These are phyloP conservation scores for Teratosphaeria gauchensis DNA, from an alignment of 2,329 filamentous ascomycete genomes.

Conservation along the genomic window DNA sequence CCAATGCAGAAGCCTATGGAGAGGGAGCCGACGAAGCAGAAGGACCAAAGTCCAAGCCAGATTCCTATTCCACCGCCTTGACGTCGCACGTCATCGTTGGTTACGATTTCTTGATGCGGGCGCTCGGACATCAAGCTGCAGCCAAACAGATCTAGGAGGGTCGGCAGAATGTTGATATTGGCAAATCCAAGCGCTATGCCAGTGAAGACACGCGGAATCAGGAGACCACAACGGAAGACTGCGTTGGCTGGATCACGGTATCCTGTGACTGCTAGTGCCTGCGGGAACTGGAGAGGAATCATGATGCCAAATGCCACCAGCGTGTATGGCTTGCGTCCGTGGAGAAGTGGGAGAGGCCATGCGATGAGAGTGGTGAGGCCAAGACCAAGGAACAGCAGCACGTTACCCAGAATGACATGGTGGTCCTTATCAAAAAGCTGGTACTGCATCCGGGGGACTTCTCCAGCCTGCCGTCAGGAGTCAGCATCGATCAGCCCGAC, in stretches of 20 bases:
- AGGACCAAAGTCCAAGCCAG: constrained; percentile 73
- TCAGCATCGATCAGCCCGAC: neutral
- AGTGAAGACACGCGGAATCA: constrained; percentile 56
- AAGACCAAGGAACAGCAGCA: constrained; percentile 61
- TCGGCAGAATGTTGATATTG: constrained; percentile 66
- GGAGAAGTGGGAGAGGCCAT: constrained; percentile 66
- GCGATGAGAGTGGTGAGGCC: constrained; percentile 59
- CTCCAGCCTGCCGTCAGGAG: constrained; percentile 44
- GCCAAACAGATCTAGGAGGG: constrained; percentile 65
- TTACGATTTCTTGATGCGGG: constrained; percentile 63
- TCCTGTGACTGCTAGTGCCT: constrained; percentile 55
- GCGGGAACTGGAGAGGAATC: constrained; percentile 65
- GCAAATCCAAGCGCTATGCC: constrained; percentile 63
- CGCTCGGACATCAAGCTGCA: constrained; percentile 63
- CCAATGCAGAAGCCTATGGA: constrained; percentile 64
- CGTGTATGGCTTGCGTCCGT: constrained; percentile 71
- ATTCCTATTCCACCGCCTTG: constrained; percentile 70
- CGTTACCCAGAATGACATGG: constrained; percentile 61
- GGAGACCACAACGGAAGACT: constrained; percentile 50
- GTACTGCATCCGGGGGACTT: constrained; percentile 72
- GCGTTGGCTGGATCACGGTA: constrained; percentile 47
- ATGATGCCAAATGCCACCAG: constrained; percentile 57
- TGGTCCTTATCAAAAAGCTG: constrained; percentile 61
- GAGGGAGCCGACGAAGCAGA: constrained; percentile 64
- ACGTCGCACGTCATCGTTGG: constrained; percentile 57